Percentiles rank a stretch among this genome's conserved stretches.
Conservation (phyloP, 345 rosid genomes). For the Acer yangbiense region DNA sequence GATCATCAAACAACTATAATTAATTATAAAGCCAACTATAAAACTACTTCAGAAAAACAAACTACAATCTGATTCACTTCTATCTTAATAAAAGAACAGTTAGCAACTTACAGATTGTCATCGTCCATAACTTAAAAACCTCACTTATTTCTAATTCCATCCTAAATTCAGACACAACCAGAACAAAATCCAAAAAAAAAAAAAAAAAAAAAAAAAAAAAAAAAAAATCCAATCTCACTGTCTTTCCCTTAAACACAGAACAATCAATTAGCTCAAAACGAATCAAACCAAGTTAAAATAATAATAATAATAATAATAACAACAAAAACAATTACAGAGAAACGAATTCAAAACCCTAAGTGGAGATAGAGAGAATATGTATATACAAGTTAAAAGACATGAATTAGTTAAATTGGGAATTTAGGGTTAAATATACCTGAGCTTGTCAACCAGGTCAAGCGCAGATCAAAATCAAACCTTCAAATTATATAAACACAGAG, state of each 20-base stretch:
- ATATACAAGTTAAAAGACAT: constrained; percentile 14
- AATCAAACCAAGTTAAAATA: neutral
- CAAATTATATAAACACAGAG: neutral
- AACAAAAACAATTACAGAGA: neutral
- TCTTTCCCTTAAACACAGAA: neutral
- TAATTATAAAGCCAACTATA: neutral
- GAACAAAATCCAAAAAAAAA: neutral
- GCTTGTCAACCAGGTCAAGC: constrained; percentile 28
- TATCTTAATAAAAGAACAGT: neutral
- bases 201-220: neutral
- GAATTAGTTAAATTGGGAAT: constrained; percentile 17
- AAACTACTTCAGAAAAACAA: neutral
- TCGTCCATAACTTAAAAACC: neutral
- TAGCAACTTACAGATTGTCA: neutral
- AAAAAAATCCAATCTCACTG: neutral
- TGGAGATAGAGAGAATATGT: neutral
- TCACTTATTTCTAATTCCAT: neutral
- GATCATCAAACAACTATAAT: neutral
- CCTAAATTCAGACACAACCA: neutral
- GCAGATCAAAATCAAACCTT: constrained; percentile 20
- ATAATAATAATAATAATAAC: too few relatives aligned
- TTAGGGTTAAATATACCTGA: constrained; percentile 27
- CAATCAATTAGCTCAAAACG: neutral
- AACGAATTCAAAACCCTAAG: constrained; percentile 36
- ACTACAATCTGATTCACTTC: neutral